Evolutionary conservation across 1,284 basidiomycete genomes (phyloP).

Genomic region (Ustilago trichophora): DNA sequence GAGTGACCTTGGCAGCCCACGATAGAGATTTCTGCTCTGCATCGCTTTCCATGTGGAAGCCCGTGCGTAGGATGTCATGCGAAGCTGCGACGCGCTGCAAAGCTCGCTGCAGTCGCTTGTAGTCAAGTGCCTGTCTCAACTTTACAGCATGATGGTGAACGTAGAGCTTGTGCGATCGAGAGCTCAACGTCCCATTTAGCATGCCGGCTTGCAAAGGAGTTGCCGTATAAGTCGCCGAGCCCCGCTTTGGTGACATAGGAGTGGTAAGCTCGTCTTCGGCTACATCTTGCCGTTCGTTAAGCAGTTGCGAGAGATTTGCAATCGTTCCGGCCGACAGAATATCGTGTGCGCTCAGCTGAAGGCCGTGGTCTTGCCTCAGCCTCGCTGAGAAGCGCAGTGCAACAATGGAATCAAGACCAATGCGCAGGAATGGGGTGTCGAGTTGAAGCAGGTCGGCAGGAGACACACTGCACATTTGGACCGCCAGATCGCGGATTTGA

Average conservation of each 20-base stretch:
- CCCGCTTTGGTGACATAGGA: too few species aligned
- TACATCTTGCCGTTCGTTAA: too few species aligned
- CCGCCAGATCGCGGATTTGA: too few species aligned
- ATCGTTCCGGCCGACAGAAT: conserved; percentile 5
- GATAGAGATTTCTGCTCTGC: neutral
- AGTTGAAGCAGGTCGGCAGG: too few species aligned
- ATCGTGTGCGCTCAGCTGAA: conserved; percentile 17
- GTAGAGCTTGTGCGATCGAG: conserved; percentile 3
- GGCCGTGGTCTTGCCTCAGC: conserved; percentile 8
- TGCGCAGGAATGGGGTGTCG: conserved; percentile 6
- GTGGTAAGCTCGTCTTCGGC: too few species aligned
- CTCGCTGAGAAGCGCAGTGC: conserved; percentile 16
- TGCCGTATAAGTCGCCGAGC: too few species aligned
- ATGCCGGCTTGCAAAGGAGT: too few species aligned
- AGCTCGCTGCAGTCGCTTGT: conserved; percentile 6
- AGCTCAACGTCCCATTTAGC: too few species aligned
- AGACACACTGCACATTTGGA: too few species aligned
- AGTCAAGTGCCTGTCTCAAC: neutral
- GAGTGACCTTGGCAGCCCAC: too few species aligned
- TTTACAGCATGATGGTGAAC: conserved; percentile 19
- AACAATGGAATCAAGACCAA: conserved; percentile 22
- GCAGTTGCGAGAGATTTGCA: conserved; percentile 1
- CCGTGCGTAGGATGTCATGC: conserved; percentile 11
- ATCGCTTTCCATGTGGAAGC: conserved; percentile 10
- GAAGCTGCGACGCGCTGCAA: conserved; percentile 7